Evolutionary conservation across 2,329 filamentous ascomycete genomes (phyloP), one percentile per base, ranked within the genome.

Genomic region (Nannizzia gypsea): DNA sequence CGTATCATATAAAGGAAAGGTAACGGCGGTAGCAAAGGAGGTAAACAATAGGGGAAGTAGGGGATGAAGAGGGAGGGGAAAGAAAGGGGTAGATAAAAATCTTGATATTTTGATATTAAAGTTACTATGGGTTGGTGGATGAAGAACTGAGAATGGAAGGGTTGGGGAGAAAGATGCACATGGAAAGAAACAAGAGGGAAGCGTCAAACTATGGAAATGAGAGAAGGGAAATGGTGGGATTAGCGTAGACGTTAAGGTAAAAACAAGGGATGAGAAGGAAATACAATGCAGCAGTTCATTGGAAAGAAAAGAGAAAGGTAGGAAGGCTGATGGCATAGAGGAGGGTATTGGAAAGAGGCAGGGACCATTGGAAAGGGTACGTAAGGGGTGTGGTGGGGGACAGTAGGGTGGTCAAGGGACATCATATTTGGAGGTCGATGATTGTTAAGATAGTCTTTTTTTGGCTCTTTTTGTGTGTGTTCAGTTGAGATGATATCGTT

Each of bases 21-120:
- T 34, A 54, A 54, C 50, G 50, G 13, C 13, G 6, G 31, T 17
- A 13, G 20, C 34, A 20, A 34, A 24, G 20, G 6, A 54, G 26
- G 36, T 40, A 20, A 44, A 36, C 6, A 3, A n/a, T 40, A 57
- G 17, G 22, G 28, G 54, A 28, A 34, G 17, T n/a, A 62, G 59
- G 31, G 31, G 31, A 1, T 11, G 31, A 36, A 59, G 64, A 52
- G 59, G 63, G 58, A 62, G 60, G 65, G 63, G 59, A 59, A 46
- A 56, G 56, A 48, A 62, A n/a, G 46, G 42, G 24, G 56, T 52
- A 55, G 15, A 57, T 8, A 52, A 26, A 61, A 58, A 58, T 55
- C 46, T 44, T 58, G 62, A 59, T 57, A 56, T 56, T 57, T 57
- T 44, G 22, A 40, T 56, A 57, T 57, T 57, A 57, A 57, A 57